Conservation (phyloP, 2,329 filamentous ascomycete species). For the Epicoccum nigrum region DNA sequence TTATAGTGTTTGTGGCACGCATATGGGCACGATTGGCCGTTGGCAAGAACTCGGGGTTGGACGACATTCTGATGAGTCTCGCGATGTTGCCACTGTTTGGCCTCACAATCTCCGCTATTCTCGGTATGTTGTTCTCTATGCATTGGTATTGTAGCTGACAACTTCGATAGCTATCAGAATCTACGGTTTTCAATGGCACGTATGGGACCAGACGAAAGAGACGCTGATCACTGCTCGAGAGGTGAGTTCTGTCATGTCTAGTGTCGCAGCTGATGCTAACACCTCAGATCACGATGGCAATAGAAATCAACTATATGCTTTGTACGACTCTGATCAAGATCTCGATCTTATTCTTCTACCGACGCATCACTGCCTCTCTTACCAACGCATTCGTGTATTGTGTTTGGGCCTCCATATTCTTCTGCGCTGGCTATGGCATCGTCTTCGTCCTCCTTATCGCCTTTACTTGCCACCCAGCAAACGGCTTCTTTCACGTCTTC, state of each 20-base stretch:
- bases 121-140: slow-evolving; percentile 26
- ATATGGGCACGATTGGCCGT: slow-evolving; percentile 55
- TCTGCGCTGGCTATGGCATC: slow-evolving; percentile 49
- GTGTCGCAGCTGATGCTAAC: slow-evolving; percentile 8
- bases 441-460: slow-evolving; percentile 45
- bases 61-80: slow-evolving; percentile 55
- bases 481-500: slow-evolving; percentile 51
- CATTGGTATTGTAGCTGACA: slow-evolving; percentile 11
- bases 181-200: slow-evolving; percentile 44
- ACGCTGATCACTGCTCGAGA: slow-evolving; percentile 31
- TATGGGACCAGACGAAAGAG: slow-evolving; percentile 40
- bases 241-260: slow-evolving; percentile 16
- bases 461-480: slow-evolving; percentile 48
- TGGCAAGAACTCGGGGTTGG: slow-evolving; percentile 54
- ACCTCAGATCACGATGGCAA: slow-evolving; percentile 35
- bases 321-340: slow-evolving; percentile 41
- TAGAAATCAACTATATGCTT: slow-evolving; percentile 41
- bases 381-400: slow-evolving; percentile 46
- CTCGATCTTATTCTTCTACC: slow-evolving; percentile 51
- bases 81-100: slow-evolving; percentile 50
- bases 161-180: slow-evolving; percentile 25
- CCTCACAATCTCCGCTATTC: slow-evolving; percentile 34
- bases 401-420: slow-evolving; percentile 46
- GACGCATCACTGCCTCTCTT: slow-evolving; percentile 48
- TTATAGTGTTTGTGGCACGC: slow-evolving; percentile 51